A percentile compares a stretch with the other conserved stretches of the same genome.
Evolutionary conservation across 225 moss, liverwort and hornwort genomes (phyloP).

Genomic region (Thuidium tamariscinum): DNA sequence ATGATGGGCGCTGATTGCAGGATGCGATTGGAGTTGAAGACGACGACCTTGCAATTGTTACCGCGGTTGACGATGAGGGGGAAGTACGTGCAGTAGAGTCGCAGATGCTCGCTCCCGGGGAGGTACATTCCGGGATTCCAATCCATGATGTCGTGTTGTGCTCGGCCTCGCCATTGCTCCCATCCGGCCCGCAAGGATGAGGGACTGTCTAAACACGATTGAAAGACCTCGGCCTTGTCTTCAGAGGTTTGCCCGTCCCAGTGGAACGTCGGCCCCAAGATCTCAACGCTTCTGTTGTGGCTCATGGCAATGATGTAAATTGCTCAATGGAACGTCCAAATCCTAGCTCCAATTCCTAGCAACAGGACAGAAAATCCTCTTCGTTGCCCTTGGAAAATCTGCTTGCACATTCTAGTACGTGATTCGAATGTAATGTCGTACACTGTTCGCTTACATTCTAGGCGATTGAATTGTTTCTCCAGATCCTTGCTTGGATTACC

Average conservation of each 20-base stretch:
- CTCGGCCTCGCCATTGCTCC: constrained; percentile 8
- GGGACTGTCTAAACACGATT: background rate
- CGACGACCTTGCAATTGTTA: background rate
- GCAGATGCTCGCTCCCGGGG: background rate
- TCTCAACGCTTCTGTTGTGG: constrained; percentile 4
- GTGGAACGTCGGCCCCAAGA: background rate
- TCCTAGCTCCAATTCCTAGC: background rate
- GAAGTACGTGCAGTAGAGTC: constrained; percentile 21
- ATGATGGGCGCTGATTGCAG: background rate
- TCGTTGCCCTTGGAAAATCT: background rate
- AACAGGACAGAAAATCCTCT: background rate
- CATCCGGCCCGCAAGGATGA: background rate
- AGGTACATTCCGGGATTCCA: constrained; percentile 28
- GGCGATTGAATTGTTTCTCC: background rate
- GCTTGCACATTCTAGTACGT: background rate
- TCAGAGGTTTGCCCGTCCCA: constrained; percentile 5
- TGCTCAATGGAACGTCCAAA: background rate
- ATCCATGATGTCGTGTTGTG: constrained; percentile 8
- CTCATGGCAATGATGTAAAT: background rate
- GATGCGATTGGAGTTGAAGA: constrained; percentile 25
- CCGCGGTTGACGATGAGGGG: constrained; percentile 11
- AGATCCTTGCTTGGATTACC: background rate
- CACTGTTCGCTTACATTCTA: background rate
- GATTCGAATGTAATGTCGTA: background rate
- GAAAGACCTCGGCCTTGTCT: background rate